Evolutionary conservation across 441 rosid species (phyloP), one percentile per base, ranked within the genome.

Genomic region (Adansonia madagascariensis): DNA sequence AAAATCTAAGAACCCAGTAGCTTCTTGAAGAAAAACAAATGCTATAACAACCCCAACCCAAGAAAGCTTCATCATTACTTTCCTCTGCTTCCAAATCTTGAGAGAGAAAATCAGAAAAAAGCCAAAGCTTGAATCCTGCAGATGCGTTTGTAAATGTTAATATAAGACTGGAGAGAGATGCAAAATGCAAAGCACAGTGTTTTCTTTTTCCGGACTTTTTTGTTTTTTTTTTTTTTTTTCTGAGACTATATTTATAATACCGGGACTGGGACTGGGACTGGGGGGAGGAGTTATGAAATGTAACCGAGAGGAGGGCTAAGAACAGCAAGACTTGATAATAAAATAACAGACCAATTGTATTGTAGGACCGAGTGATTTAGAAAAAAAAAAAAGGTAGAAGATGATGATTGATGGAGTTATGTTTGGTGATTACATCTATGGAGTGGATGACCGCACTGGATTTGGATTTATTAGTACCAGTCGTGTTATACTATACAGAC

Each of bases 1-100:
- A 70, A 88, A 82, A 73, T 84, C 87, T 35, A 80, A 65, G 63
- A 82, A 77, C 79, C 90, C 91, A 79, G 73, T n/a, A 11, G 77
- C 88, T 82, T 71, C 12, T 50, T 57, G 78, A 46, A 78, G 52
- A 50, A 79, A 73, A 20, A 50, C 73, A 77, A 55, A 73, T 27
- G 74, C 76, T n/a, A 60, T 14, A 59, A 71, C 85, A 69, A 81
- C 55, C 60, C 68, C 78, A 73, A 83, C 83, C 88, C 84, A 80
- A 71, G 73, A 78, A 66, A 79, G 68, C 80, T 82, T 88, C 88
- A 80, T 75, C 75, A 18, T 79, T 79, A 27, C 22, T 73, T 65
- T 18, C 46, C 71, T 60, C 53, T 60, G 71, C 62, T 43, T 71
- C 43, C 79, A 81, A 82, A 80, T 79, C 82, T 71, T 49, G 50